phyloP scores from a whole-genome alignment of 192 early-diverging fungal genomes.

The Coemansia sp. region DNA sequence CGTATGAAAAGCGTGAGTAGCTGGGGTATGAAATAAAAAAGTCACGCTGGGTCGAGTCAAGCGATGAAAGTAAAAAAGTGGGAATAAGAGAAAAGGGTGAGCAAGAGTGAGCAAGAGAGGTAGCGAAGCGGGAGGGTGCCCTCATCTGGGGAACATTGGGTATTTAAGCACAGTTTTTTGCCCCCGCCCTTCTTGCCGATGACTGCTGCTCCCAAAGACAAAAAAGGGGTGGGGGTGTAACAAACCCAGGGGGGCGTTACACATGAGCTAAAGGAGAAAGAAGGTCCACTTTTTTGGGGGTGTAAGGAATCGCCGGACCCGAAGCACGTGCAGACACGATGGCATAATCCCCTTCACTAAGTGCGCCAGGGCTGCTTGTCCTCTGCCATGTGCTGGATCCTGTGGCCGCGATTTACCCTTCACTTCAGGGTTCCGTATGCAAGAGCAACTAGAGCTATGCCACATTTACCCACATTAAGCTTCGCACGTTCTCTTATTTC shows the following conservation, averaged over 20 bases:
- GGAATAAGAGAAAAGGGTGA: background rate
- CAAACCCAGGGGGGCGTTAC: slow-evolving; percentile 1
- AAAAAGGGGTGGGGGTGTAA: background rate
- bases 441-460: background rate
- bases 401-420: background rate
- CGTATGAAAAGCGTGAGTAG: background rate
- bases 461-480: background rate
- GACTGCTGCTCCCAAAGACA: slow-evolving; percentile 6
- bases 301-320: slow-evolving; percentile 5
- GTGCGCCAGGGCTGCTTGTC: background rate
- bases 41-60: background rate
- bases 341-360: background rate
- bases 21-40: background rate
- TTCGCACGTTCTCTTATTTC: background rate
- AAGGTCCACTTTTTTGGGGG: slow-evolving; percentile 3
- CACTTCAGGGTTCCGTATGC: background rate
- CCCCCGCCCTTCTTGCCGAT: slow-evolving; percentile 5
- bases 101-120: slow-evolving; percentile 7
- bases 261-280: background rate
- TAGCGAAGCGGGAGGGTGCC: background rate
- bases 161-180: slow-evolving; percentile 9
- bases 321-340: slow-evolving; percentile 3
- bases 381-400: background rate
- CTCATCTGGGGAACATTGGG: slow-evolving; percentile 10
- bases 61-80: slow-evolving; percentile 6